These are phyloP conservation scores for Citrullus mucosospermus DNA, from an alignment of 306 rosid genomes.

Conservation along the genomic window DNA sequence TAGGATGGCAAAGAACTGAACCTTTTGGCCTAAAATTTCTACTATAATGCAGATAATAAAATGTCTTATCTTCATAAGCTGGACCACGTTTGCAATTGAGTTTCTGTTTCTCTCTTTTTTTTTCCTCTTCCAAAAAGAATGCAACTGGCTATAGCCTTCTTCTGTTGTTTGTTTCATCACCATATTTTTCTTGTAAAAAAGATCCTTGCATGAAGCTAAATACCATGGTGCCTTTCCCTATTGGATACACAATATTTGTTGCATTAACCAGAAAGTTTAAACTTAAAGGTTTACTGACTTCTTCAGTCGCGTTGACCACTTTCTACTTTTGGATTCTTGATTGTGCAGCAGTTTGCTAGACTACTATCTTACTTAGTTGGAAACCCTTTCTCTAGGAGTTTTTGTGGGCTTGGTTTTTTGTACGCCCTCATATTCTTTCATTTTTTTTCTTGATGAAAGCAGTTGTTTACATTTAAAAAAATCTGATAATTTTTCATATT, in stretches of 20 bases:
- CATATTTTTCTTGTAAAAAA: not conserved
- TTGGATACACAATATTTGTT: not conserved
- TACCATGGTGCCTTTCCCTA: not conserved
- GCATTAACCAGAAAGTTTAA: not conserved
- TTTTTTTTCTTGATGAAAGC: too few species aligned
- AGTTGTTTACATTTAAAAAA: too few species aligned
- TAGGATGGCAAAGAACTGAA: not conserved
- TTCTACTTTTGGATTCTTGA: not conserved
- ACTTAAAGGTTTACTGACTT: not conserved
- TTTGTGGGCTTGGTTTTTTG: too few species aligned
- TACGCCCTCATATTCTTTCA: too few species aligned
- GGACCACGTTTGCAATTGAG: not conserved
- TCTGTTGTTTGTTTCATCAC: not conserved
- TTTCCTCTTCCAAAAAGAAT: too few species aligned
- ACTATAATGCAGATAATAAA: not conserved
- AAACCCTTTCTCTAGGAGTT: too few species aligned
- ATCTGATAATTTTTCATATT: conserved; percentile 1
- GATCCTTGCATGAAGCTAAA: not conserved
- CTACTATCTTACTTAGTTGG: not conserved
- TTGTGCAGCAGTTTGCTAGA: not conserved
- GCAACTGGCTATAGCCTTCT: not conserved
- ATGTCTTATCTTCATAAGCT: not conserved
- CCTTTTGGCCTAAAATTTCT: not conserved
- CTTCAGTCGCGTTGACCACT: not conserved
- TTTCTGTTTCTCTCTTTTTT: not conserved